phyloP scores from a whole-genome alignment of 345 rosid species.

The Hibiscus syriacus region DNA sequence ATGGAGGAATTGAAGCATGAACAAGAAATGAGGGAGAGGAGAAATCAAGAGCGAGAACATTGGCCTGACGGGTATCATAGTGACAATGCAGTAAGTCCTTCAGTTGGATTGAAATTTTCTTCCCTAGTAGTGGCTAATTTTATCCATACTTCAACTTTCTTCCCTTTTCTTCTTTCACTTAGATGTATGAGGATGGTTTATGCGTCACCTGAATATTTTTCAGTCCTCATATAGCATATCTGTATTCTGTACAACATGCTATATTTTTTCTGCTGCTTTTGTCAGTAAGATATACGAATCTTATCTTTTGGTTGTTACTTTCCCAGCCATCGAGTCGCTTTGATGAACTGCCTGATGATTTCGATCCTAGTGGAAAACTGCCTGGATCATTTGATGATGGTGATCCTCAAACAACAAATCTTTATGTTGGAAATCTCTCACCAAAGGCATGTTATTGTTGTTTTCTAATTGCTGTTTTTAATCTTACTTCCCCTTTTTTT shows the following conservation, averaged over 20 bases:
- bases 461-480: background rate
- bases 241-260: background rate
- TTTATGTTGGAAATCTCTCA: slow-evolving; percentile 95
- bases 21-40: slow-evolving; percentile 92
- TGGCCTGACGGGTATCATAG: slow-evolving; percentile 66
- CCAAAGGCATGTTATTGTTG: slow-evolving; percentile 51
- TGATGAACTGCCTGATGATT: slow-evolving; percentile 97
- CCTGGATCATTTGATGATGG: slow-evolving; percentile 99
- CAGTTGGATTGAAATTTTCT: background rate
- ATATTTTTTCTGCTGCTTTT: background rate
- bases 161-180: slow-evolving; percentile 1
- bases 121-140: background rate
- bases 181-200: background rate
- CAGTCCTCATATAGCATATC: background rate
- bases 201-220: background rate
- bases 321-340: slow-evolving; percentile 87
- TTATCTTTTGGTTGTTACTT: slow-evolving; percentile 20
- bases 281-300: slow-evolving; percentile 1
- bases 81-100: slow-evolving; percentile 51
- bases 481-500: background rate
- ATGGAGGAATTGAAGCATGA: slow-evolving; percentile 99
- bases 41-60: slow-evolving; percentile 84
- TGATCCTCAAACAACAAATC: slow-evolving; percentile 98
- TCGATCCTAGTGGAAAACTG: slow-evolving; percentile 95
- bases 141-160: background rate